Conservation (phyloP, 108 stramenopile species). For the Cyclotella cryptica region DNA sequence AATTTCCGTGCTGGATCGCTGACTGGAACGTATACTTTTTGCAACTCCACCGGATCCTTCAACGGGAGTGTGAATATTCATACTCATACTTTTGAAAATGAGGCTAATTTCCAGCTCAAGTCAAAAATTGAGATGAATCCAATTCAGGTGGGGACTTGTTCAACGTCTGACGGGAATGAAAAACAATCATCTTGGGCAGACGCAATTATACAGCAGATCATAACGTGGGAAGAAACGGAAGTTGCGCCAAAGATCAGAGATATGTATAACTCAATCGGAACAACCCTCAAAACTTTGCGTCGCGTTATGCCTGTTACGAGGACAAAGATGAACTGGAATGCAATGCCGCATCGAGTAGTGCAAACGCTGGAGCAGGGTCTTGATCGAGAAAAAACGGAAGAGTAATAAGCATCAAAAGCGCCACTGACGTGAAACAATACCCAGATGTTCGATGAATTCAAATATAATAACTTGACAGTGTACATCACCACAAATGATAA, state of each 20-base stretch:
- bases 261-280: slow-evolving; percentile 58
- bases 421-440: too few relatives aligned
- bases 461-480: too few relatives aligned
- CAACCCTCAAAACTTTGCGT: slow-evolving; percentile 66
- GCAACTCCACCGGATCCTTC: slow-evolving; percentile 15
- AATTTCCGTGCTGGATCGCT: slow-evolving; percentile 63
- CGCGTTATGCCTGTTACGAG: slow-evolving; percentile 84
- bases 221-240: slow-evolving; percentile 52
- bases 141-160: slow-evolving; percentile 39
- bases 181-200: slow-evolving; percentile 42
- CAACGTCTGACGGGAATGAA: slow-evolving; percentile 48
- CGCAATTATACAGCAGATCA: slow-evolving; percentile 58
- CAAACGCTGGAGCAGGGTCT: slow-evolving; percentile 43
- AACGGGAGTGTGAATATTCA: slow-evolving; percentile 48
- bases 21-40: slow-evolving; percentile 56
- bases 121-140: slow-evolving; percentile 37
- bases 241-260: slow-evolving; percentile 51
- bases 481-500: too few relatives aligned
- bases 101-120: slow-evolving; percentile 65
- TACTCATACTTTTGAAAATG: slow-evolving; percentile 63
- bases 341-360: slow-evolving; percentile 67
- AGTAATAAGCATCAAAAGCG: too few relatives aligned
- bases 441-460: too few relatives aligned
- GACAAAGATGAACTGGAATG: slow-evolving; percentile 91
- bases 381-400: too few relatives aligned